Evolutionary conservation across 2,329 filamentous ascomycete species (phyloP), one percentile per base, ranked within the genome.

Genomic region (Atkinsonella hypoxylon): DNA sequence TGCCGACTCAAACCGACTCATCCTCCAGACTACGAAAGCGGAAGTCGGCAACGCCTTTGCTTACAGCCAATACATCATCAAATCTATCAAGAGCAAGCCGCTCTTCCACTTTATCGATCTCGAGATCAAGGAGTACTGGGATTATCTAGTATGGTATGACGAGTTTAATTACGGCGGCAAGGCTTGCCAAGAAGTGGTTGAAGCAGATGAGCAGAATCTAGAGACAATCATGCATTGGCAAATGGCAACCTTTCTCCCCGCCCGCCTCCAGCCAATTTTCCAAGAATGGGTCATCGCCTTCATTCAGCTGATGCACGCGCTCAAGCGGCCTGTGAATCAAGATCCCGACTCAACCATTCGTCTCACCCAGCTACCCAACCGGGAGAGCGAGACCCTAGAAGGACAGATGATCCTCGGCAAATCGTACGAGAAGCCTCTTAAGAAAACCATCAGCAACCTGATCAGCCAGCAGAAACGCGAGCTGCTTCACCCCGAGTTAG

Each of bases 201-300:
- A 91, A 59, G 68, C 69, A 5, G 73, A 78, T 4, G 81, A 85
- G 43, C 89, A 96, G 63, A 77, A 80, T 3, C 77, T 97, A 13
- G 86, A 96, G 59, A 93, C 87, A 11, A 82, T 98, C 60, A 97
- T 98, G 90, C 87, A 95, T 67, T 98, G 94, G 94, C 93, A 98
- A 66, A 85, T 98, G 63, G 85, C 83, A 44, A 90, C 88, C 1
- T 96, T 96, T 65, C 70, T 98, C 1, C 93, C 94, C 0, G 65
- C 72, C 0, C 82, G 85, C 4, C 75, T 98, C 46, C 90, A 97
- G 61, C 78, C 85, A 0, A 79, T 83, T 10, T 98, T 98, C 72
- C 80, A 90, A 55, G 84, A 95, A 59, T 96, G 90, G 89, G 81
- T 96, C 3, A 81, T 95, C 13, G 89, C 95, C 63, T 98, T 96